These are phyloP conservation scores for Globisporangium paroecandrum DNA, from an alignment of 352 stramenopile genomes.

Conservation along the genomic window DNA sequence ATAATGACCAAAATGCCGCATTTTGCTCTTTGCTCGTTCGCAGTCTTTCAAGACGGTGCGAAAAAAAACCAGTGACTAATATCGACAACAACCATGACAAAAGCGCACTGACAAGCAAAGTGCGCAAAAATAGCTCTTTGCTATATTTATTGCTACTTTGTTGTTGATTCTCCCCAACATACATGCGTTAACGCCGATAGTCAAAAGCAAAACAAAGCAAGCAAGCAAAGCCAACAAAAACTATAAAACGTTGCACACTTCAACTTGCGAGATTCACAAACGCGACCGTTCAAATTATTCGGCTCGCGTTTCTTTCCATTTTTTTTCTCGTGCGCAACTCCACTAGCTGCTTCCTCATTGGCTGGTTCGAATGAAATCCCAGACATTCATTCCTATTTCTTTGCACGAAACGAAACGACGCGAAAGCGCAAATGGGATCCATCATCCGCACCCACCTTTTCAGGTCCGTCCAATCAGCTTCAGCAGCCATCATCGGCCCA, in stretches of 20 bases:
- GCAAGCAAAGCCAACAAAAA: not conserved
- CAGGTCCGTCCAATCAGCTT: not conserved
- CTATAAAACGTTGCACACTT: not conserved
- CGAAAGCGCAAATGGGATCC: not conserved
- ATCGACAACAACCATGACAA: too few species aligned
- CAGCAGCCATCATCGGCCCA: not conserved
- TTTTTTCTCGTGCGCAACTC: constrained; percentile 2
- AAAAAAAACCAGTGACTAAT: too few species aligned
- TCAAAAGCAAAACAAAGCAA: not conserved
- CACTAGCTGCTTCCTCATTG: not conserved
- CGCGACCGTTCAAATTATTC: not conserved
- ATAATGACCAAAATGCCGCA: too few species aligned
- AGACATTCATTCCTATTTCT: not conserved
- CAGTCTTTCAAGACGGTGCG: too few species aligned
- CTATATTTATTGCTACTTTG: too few species aligned
- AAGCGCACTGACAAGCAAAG: too few species aligned
- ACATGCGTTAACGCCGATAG: too few species aligned
- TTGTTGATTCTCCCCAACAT: too few species aligned
- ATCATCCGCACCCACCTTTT: constrained; percentile 9
- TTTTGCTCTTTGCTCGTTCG: too few species aligned
- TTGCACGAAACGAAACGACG: not conserved
- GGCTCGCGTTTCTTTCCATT: constrained; percentile 9
- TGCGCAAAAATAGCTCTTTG: too few species aligned
- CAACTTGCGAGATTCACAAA: constrained; percentile 9
- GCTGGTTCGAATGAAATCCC: not conserved